These are phyloP conservation scores for Aspergillus pseudotamarii DNA, from an alignment of 2,329 filamentous ascomycete genomes.

Conservation along the genomic window DNA sequence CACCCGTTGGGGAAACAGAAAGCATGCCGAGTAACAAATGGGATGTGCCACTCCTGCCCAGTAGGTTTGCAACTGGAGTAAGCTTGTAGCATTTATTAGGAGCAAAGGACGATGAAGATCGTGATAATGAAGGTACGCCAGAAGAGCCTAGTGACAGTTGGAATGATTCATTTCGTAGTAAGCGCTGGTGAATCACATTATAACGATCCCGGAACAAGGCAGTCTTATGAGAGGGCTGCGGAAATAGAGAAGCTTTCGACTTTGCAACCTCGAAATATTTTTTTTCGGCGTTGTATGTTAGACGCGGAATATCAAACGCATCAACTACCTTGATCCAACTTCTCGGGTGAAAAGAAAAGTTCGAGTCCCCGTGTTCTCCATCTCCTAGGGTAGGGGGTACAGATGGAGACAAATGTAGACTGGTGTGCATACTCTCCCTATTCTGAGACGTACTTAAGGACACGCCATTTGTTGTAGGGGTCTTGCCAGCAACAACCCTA, in stretches of 20 bases:
- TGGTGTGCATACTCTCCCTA: constrained; percentile 52
- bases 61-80: constrained; percentile 76
- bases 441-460: constrained; percentile 34
- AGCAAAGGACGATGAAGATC: constrained; percentile 59
- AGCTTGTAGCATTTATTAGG: constrained; percentile 77
- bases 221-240: constrained; percentile 79
- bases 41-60: constrained; percentile 78
- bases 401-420: constrained; percentile 30
- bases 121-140: constrained; percentile 57
- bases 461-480: constrained; percentile 24
- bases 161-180: constrained; percentile 91
- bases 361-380: constrained; percentile 59
- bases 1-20: constrained; percentile 76
- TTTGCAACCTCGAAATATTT: constrained; percentile 84
- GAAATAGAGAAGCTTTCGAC: constrained; percentile 70
- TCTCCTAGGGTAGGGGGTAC: constrained; percentile 47
- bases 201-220: constrained; percentile 86
- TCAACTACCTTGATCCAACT: constrained; percentile 82
- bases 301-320: constrained; percentile 78
- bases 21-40: constrained; percentile 88
- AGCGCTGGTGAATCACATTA: constrained; percentile 86
- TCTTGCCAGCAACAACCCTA: constrained; percentile 55
- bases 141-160: constrained; percentile 75
- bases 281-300: constrained; percentile 59
- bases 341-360: constrained; percentile 70